phyloP scores from a whole-genome alignment of 2,329 filamentous ascomycete species.

The Cladophialophora carrionii region DNA sequence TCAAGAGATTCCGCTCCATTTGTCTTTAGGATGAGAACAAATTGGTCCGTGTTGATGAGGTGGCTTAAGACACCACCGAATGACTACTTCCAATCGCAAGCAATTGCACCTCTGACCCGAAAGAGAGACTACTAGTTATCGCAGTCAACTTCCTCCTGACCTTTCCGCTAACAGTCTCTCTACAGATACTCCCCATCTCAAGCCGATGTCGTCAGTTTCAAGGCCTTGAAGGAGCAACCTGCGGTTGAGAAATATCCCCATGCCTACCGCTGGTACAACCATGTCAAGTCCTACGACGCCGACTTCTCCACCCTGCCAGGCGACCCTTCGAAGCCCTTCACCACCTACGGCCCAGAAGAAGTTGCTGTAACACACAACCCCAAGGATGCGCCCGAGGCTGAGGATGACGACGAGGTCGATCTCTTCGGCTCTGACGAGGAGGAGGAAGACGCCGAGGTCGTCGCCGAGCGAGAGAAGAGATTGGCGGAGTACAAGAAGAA shows the following conservation, averaged over 20 bases:
- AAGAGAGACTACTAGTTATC: conserved; percentile 34
- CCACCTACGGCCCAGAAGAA: conserved; percentile 85
- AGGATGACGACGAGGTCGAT: conserved; percentile 81
- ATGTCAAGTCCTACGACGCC: conserved; percentile 88
- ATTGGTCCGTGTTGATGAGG: conserved; percentile 97
- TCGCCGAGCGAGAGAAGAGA: conserved; percentile 80
- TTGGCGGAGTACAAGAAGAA: conserved; percentile 94
- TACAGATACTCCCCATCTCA: conserved; percentile 72
- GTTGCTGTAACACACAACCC: conserved; percentile 79
- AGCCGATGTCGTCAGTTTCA: conserved; percentile 95
- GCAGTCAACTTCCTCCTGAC: conserved; percentile 14
- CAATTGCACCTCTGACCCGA: conserved; percentile 73
- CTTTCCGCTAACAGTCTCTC: conserved; percentile 24
- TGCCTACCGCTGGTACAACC: conserved; percentile 98
- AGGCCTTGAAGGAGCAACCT: conserved; percentile 77
- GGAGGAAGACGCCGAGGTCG: conserved; percentile 89
- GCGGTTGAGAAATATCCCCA: conserved; percentile 86
- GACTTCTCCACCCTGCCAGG: conserved; percentile 91
- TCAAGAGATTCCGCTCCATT: conserved; percentile 38
- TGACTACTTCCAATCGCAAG: conserved; percentile 77
- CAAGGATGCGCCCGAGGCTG: conserved; percentile 74
- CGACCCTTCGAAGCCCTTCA: conserved; percentile 86
- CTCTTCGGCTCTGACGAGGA: conserved; percentile 93
- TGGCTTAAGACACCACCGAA: conserved; percentile 85
- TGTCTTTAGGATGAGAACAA: conserved; percentile 71